Base-by-base conservation (phyloP, 2,329 filamentous ascomycete genomes). In the Aureobasidium sp. region DNA sequence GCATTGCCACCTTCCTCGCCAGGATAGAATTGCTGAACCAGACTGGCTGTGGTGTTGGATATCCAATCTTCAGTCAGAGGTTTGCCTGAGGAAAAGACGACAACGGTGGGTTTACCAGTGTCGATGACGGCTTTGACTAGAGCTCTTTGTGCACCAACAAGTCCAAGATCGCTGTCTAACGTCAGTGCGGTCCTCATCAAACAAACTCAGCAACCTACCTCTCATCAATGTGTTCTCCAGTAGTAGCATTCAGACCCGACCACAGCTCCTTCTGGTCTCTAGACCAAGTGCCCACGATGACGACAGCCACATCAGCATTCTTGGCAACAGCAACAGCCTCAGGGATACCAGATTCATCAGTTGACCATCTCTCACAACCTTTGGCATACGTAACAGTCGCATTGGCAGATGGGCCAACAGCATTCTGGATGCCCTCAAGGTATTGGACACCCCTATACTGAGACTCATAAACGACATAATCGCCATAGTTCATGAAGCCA, bases 151-250 rank as follows among this genome's bases (percentile, higher is more conserved):
- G 88, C 87, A 3, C 87, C 87, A 14, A 90, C 85, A 11, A 91
- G 83, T 62, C 83, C 80, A 19, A 91, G 79, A 44, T 58, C 33
- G 40, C 44, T 61, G 27, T 84, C 77, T 66, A 90, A 87, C 50
- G 90, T 83, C 68, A 90, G 86, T 70, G 90, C 87, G 54, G 86
- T 87, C 0, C 87, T 90, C 86, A 66, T 90, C n/a, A n/a, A n/a
- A n/a, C n/a, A 90, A 3, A 22, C 89, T 71, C 87, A 86, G 90
- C 2, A 90, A 81, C 71, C 90, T 82, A 61, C 0, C 47, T 60
- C 17, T 85, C 78, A 66, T 91, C 88, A 52, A 91, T 83, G 68
- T 90, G 86, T 69, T 91, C 88, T 56, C 87, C 88, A 0, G 87
- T 90, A 60, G 87, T 91, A 31, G 86, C 87, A 66, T 91, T 91